Evolutionary conservation across 176 grass and related monocot genomes (phyloP), one percentile per base, ranked within the genome.

Genomic region (Tillandsia fasciculata): DNA sequence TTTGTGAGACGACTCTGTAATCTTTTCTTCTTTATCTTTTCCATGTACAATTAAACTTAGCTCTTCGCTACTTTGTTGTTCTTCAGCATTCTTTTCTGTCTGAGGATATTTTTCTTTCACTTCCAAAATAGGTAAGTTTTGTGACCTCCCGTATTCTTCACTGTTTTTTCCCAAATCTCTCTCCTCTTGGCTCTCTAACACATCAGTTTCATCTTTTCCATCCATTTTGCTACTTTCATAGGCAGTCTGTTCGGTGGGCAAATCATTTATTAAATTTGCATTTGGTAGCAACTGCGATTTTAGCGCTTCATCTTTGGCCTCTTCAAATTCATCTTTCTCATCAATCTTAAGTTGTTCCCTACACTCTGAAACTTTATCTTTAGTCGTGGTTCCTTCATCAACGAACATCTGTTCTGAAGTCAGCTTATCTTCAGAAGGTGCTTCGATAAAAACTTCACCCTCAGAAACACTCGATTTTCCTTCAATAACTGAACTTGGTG

Each of bases 401-500:
- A 9, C 10, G 5, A 14, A 48, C 1, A 47, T 42, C 33, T 67
- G 9, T 49, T 67, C 65, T 20, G 17, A 67, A 49, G 5, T 26
- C 15, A 67, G 7, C 33, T 49, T 12, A 67, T 10, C 65, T 67
- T 47, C 15, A 9, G 28, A 9, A 11, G 26, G 65, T 67, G 28
- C 65, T 67, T 49, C 65, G 48, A 67, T 47, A 67, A 67, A 67
- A 67, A 48, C 12, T 67, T 49, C 65, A 67, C 28, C 15, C 26
- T 67, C 65, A n/a, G 65, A 67, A 47, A 3, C 48, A 67, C 48
- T 47, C 29, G 1, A 9, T 42, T 10, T 49, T 33, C 33, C 13
- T 67, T n/a, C 28, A 18, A 15, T 67, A 67, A 67, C 65, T 67
- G 65, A 67, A 67, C 48, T n/a, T 23, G 58, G 3, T 8, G 58